Evolutionary conservation across 2,329 filamentous ascomycete genomes (phyloP).

Genomic region (Knufia petricola): DNA sequence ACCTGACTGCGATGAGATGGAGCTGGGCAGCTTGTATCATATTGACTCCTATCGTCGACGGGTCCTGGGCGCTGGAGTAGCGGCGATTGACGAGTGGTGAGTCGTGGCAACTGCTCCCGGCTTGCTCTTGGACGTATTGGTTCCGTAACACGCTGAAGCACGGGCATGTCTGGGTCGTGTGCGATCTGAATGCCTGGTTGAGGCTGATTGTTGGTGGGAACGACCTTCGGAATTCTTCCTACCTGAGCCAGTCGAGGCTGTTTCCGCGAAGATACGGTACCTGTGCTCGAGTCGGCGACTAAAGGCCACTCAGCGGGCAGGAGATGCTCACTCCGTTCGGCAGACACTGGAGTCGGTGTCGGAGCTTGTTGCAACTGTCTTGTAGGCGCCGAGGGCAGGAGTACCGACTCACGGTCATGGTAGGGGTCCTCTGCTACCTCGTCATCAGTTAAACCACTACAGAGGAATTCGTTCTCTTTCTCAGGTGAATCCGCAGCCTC

Average conservation of each 20-base stretch:
- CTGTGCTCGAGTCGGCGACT: background rate
- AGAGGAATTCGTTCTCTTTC: conserved; percentile 12
- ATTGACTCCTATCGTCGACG: background rate
- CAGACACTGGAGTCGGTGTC: background rate
- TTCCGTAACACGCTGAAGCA: background rate
- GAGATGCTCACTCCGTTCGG: conserved; percentile 1
- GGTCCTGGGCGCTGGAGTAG: background rate
- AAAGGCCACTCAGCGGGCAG: background rate
- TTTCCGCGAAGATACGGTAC: too few species aligned
- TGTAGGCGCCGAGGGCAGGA: conserved; percentile 8
- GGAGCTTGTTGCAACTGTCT: background rate
- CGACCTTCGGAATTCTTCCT: conserved; percentile 74
- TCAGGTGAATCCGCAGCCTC: conserved; percentile 27
- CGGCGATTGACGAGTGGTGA: conserved; percentile 27
- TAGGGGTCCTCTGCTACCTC: conserved; percentile 24
- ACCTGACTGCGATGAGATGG: background rate
- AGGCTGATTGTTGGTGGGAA: conserved; percentile 55
- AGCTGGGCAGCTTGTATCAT: background rate
- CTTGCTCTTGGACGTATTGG: conserved; percentile 14
- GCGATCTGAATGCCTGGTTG: conserved; percentile 41
- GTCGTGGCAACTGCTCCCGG: conserved; percentile 27
- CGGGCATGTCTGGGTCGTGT: conserved; percentile 14
- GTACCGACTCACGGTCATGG: conserved; percentile 4
- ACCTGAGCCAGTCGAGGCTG: conserved; percentile 47
- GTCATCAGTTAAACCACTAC: conserved; percentile 9